These are phyloP conservation scores for Eurotiales sp. DNA, from an alignment of 2,329 filamentous ascomycete species.

Conservation along the genomic window DNA sequence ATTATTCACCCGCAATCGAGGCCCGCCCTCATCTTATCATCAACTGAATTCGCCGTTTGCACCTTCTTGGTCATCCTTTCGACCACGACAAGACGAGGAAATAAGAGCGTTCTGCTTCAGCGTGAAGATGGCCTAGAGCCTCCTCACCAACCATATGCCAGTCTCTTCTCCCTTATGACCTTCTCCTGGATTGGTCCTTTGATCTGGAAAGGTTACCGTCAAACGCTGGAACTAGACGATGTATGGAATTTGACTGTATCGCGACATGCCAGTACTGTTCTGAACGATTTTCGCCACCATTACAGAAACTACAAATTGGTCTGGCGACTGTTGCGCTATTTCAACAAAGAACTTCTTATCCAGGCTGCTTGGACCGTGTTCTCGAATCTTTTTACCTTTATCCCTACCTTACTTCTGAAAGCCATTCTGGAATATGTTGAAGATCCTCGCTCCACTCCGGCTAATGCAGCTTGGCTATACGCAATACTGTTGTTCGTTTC, in stretches of 20 bases:
- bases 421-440: conserved; percentile 95
- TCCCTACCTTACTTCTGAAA: conserved; percentile 84
- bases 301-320: conserved; percentile 77
- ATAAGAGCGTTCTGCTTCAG: conserved; percentile 81
- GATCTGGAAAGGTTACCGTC: conserved; percentile 82
- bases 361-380: conserved; percentile 79
- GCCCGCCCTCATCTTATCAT: conserved; percentile 60
- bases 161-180: conserved; percentile 79
- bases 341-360: conserved; percentile 68
- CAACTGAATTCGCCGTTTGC: conserved; percentile 70
- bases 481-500: conserved; percentile 85
- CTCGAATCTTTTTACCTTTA: conserved; percentile 80
- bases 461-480: conserved; percentile 92
- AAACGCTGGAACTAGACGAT: conserved; percentile 74
- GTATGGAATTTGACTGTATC: conserved; percentile 89
- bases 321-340: conserved; percentile 78
- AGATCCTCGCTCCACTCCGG: conserved; percentile 67
- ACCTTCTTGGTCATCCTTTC: conserved; percentile 72
- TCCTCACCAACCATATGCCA: conserved; percentile 80
- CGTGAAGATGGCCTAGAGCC: conserved; percentile 87
- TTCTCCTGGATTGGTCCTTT: conserved; percentile 90
- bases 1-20: conserved; percentile 70
- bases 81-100: conserved; percentile 81
- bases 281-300: conserved; percentile 77
- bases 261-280: conserved; percentile 79